phyloP scores from a whole-genome alignment of 805 yeast species.

The Candida michaelii region DNA sequence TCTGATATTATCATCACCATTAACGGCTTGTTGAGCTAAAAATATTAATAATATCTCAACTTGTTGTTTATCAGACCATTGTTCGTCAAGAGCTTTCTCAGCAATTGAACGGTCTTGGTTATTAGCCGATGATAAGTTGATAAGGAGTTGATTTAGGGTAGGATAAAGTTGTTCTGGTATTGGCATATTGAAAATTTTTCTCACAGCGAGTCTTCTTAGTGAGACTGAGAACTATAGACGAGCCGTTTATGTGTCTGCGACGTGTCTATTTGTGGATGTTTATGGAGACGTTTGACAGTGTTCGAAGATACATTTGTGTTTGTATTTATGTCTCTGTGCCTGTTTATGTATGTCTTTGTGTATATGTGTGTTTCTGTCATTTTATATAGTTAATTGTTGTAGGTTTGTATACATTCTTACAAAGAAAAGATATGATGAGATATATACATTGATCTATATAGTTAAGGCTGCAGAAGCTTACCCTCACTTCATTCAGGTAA shows the following conservation, averaged over 20 bases:
- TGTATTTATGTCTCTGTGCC: too few relatives aligned
- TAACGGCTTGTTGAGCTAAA: constrained; percentile 75
- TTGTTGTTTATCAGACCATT: constrained; percentile 65
- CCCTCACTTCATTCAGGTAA: not conserved
- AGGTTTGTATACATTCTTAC: too few relatives aligned
- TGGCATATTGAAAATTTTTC: constrained; percentile 7
- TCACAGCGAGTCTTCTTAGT: constrained; percentile 13
- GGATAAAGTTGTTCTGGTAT: constrained; percentile 28
- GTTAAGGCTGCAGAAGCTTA: too few relatives aligned
- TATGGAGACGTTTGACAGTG: not conserved
- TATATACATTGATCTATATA: too few relatives aligned
- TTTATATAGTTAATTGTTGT: too few relatives aligned
- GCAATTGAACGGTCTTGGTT: constrained; percentile 75
- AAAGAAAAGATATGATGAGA: too few relatives aligned
- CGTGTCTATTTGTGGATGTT: not conserved
- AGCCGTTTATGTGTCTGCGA: too few relatives aligned
- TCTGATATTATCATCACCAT: constrained; percentile 57
- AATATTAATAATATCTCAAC: constrained; percentile 73
- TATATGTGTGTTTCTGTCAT: not conserved
- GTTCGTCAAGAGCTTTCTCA: constrained; percentile 66
- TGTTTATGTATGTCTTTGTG: not conserved
- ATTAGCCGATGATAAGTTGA: constrained; percentile 67
- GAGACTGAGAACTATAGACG: too few relatives aligned
- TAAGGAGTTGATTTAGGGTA: constrained; percentile 1
- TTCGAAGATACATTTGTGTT: not conserved